phyloP scores from a whole-genome alignment of 1,284 basidiomycete species.

The Trichosporon faecale region DNA sequence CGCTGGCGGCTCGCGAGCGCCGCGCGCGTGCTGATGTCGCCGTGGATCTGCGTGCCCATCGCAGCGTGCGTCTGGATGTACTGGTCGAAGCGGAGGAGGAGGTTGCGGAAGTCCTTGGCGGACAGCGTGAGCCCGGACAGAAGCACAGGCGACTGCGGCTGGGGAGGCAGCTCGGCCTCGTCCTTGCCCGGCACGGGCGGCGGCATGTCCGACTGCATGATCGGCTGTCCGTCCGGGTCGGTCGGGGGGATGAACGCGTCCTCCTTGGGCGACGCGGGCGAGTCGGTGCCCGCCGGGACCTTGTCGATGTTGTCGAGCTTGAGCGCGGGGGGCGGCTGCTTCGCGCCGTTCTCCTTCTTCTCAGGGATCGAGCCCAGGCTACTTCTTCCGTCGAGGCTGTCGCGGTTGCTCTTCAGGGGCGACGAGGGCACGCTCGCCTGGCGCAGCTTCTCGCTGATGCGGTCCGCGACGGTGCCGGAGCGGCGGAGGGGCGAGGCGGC shows the following conservation, averaged over 20 bases:
- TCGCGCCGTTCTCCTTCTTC: not conserved
- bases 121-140: constrained; percentile 70
- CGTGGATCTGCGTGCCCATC: constrained; percentile 31
- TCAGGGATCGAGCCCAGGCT: constrained; percentile 8
- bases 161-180: constrained; percentile 35
- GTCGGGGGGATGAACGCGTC: constrained; percentile 46
- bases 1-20: constrained; percentile 62
- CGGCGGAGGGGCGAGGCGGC: constrained; percentile 26
- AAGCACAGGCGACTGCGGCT: constrained; percentile 56
- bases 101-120: constrained; percentile 62
- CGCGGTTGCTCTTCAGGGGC: not conserved
- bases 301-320: constrained; percentile 13
- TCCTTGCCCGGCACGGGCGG: constrained; percentile 12
- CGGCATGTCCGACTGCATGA: constrained; percentile 24
- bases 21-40: constrained; percentile 54
- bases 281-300: constrained; percentile 24
- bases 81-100: constrained; percentile 59
- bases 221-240: constrained; percentile 39
- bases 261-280: constrained; percentile 40
- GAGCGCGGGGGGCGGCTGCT: constrained; percentile 8
- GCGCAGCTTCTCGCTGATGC: constrained; percentile 51
- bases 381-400: constrained; percentile 34
- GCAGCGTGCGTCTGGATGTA: constrained; percentile 45
- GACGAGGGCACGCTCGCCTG: constrained; percentile 30
- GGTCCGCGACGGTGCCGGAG: constrained; percentile 49